These are phyloP conservation scores for Yamadazyma jaroonii DNA, from an alignment of 1,139 yeast species.

Conservation along the genomic window DNA sequence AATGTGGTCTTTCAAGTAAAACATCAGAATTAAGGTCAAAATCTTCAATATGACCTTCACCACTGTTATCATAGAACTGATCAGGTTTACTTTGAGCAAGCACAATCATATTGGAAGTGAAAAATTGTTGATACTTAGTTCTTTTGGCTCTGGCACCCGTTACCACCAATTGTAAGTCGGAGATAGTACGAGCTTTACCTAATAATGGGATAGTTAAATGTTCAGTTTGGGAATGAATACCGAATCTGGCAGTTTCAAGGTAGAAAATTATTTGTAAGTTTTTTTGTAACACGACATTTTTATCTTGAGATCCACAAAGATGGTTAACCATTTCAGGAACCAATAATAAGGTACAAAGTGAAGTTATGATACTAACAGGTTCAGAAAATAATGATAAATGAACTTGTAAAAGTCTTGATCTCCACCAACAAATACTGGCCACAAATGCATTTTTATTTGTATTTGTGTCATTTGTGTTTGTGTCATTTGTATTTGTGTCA, in stretches of 20 bases:
- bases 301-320: conserved; percentile 27
- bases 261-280: conserved; percentile 47
- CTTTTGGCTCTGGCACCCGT: conserved; percentile 90
- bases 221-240: conserved; percentile 60
- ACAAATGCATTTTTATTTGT: conserved; percentile 19
- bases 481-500: conserved; percentile 1
- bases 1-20: conserved; percentile 70
- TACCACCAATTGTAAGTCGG: conserved; percentile 62
- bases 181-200: conserved; percentile 51
- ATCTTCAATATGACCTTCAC: conserved; percentile 41
- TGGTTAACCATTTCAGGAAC: conserved; percentile 28
- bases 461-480: background rate
- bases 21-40: conserved; percentile 73
- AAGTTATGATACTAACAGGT: conserved; percentile 45
- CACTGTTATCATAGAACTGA: conserved; percentile 17
- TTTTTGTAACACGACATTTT: conserved; percentile 24
- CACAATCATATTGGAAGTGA: conserved; percentile 73
- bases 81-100: conserved; percentile 57
- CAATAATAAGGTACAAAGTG: conserved; percentile 39
- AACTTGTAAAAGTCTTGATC: conserved; percentile 60
- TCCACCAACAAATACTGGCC: conserved; percentile 70
- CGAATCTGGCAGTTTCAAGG: conserved; percentile 65
- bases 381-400: conserved; percentile 63
- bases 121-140: conserved; percentile 75
- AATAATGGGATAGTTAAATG: conserved; percentile 52